These are phyloP conservation scores for Hemileia vastatrix DNA, from an alignment of 1,284 basidiomycete genomes.

Conservation along the genomic window DNA sequence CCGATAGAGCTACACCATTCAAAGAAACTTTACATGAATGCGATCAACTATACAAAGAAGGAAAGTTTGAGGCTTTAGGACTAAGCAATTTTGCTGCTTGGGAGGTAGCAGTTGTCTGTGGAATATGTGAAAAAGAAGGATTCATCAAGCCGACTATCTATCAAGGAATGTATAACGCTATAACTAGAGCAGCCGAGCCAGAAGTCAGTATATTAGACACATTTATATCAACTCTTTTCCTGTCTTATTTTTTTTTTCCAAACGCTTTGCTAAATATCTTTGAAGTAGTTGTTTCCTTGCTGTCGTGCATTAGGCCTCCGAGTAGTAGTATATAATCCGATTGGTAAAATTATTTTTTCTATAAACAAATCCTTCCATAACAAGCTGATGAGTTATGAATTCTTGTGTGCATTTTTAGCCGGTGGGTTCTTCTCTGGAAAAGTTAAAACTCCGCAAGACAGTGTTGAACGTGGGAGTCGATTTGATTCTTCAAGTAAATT, in stretches of 20 bases:
- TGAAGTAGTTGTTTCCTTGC: slow-evolving; percentile 5
- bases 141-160: slow-evolving; percentile 22
- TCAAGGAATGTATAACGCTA: slow-evolving; percentile 39
- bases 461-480: background rate
- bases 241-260: background rate
- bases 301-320: slow-evolving; percentile 1
- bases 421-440: slow-evolving; percentile 14
- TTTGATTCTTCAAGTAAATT: background rate
- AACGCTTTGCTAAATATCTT: background rate
- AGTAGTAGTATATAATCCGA: slow-evolving; percentile 7
- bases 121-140: slow-evolving; percentile 24
- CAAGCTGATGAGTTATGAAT: background rate
- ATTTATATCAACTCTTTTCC: background rate
- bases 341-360: background rate
- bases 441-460: background rate
- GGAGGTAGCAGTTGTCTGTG: slow-evolving; percentile 31
- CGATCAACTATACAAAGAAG: slow-evolving; percentile 22
- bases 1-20: slow-evolving; percentile 18
- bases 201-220: slow-evolving; percentile 46
- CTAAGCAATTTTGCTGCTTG: slow-evolving; percentile 3
- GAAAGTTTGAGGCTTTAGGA: slow-evolving; percentile 19
- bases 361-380: too few relatives aligned
- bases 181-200: slow-evolving; percentile 51
- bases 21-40: slow-evolving; percentile 12
- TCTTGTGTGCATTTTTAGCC: background rate